These are phyloP conservation scores for Penicillium sp. DNA, from an alignment of 2,329 filamentous ascomycete species.

Conservation along the genomic window DNA sequence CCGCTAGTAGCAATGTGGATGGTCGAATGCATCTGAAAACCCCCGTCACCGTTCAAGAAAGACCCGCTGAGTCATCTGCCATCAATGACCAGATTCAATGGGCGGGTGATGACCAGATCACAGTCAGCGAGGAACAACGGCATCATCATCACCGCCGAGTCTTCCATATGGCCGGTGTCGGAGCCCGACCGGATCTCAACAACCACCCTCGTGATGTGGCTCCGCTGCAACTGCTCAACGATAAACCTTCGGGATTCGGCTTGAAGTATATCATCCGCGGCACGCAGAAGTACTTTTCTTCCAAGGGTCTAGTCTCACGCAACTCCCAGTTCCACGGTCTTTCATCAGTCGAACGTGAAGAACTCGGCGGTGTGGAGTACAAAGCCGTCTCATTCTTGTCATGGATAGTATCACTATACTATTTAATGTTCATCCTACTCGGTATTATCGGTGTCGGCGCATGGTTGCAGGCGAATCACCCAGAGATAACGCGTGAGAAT, in stretches of 20 bases:
- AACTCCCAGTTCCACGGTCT: slow-evolving; percentile 53
- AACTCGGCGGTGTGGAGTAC: slow-evolving; percentile 46
- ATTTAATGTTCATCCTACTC: slow-evolving; percentile 46
- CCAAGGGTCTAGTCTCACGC: slow-evolving; percentile 38
- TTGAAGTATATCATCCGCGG: slow-evolving; percentile 26
- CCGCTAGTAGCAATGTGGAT: not conserved
- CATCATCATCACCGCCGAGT: slow-evolving; percentile 25
- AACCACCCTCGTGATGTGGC: slow-evolving; percentile 33
- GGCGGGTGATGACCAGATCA: slow-evolving; percentile 32
- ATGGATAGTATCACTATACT: slow-evolving; percentile 46
- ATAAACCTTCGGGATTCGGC: slow-evolving; percentile 17
- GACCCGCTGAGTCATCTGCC: not conserved
- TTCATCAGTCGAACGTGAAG: slow-evolving; percentile 42
- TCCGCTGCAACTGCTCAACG: slow-evolving; percentile 19
- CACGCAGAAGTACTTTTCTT: slow-evolving; percentile 32
- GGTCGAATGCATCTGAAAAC: slow-evolving; percentile 2
- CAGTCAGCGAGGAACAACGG: slow-evolving; percentile 19
- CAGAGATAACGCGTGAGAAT: slow-evolving; percentile 42
- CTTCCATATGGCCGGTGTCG: slow-evolving; percentile 37
- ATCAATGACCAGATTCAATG: slow-evolving; percentile 22
- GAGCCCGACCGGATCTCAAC: slow-evolving; percentile 33
- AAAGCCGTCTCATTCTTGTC: slow-evolving; percentile 38
- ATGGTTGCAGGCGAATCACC: slow-evolving; percentile 45
- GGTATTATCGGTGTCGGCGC: slow-evolving; percentile 48
- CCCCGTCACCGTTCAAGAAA: not conserved